These are phyloP conservation scores for Chlorella sp. DNA, from an alignment of 139 green algal genomes.

Conservation along the genomic window DNA sequence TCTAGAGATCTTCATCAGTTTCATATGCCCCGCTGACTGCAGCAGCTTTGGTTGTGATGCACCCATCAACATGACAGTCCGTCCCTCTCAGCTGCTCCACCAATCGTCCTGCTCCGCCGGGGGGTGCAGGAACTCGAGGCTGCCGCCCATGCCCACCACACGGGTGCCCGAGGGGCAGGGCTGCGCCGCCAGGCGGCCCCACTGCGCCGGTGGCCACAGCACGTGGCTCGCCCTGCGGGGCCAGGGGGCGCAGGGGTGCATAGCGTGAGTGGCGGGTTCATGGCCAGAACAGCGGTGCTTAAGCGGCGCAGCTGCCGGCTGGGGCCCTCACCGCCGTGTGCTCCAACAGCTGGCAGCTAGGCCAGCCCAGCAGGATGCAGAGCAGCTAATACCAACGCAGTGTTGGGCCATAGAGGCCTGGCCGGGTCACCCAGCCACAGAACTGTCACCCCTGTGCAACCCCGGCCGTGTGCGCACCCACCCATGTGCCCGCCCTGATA, in stretches of 20 bases:
- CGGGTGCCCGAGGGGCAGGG: conserved; percentile 4
- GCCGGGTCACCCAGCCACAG: no score
- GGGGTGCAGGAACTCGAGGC: conserved; percentile 6
- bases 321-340: not conserved
- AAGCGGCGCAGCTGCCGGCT: not conserved
- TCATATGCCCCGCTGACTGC: no score
- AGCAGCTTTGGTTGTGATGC: no score
- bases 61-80: no score
- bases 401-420: not conserved
- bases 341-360: not conserved
- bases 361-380: not conserved
- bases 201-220: conserved; percentile 67
- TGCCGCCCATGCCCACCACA: conserved; percentile 8
- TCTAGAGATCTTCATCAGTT: no score
- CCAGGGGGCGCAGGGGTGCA: not conserved
- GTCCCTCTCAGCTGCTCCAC: not conserved
- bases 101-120: conserved; percentile 6
- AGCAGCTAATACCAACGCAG: not conserved
- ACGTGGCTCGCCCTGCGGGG: conserved; percentile 47
- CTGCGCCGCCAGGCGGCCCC: conserved; percentile 30
- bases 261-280: no score
- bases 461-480: not conserved
- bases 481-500: not conserved
- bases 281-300: not conserved
- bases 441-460: not conserved